Evolutionary conservation across 2,329 filamentous ascomycete genomes (phyloP).

Genomic region (Berkeleyomyces rouxiae): DNA sequence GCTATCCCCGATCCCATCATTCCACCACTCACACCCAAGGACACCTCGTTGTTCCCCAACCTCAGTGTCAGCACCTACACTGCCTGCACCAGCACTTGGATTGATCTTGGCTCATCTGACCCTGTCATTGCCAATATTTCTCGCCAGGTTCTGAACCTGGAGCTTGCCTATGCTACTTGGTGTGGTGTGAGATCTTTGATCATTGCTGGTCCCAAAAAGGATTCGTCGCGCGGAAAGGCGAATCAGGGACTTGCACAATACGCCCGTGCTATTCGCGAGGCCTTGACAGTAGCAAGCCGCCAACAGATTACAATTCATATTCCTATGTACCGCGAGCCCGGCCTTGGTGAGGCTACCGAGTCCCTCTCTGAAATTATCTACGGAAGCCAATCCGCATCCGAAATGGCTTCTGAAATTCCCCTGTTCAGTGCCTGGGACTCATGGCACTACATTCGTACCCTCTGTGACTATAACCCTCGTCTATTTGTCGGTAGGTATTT

Average conservation of each 20-base stretch:
- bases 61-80: slow-evolving; percentile 56
- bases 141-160: slow-evolving; percentile 74
- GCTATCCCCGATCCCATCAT: slow-evolving; percentile 40
- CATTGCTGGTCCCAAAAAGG: slow-evolving; percentile 57
- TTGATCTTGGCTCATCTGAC: slow-evolving; percentile 71
- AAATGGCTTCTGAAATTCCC: slow-evolving; percentile 39
- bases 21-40: slow-evolving; percentile 58
- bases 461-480: slow-evolving; percentile 70
- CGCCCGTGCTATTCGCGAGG: slow-evolving; percentile 69
- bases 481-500: slow-evolving; percentile 62
- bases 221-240: slow-evolving; percentile 35
- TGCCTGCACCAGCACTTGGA: slow-evolving; percentile 76
- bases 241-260: slow-evolving; percentile 51
- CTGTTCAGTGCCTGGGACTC: slow-evolving; percentile 77
- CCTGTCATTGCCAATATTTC: slow-evolving; percentile 74
- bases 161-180: slow-evolving; percentile 89
- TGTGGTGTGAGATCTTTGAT: slow-evolving; percentile 76
- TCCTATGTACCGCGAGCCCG: slow-evolving; percentile 64
- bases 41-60: slow-evolving; percentile 57
- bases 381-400: slow-evolving; percentile 18
- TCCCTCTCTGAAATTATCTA: slow-evolving; percentile 29
- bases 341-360: slow-evolving; percentile 34
- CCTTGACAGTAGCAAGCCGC: slow-evolving; percentile 55
- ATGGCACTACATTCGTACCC: slow-evolving; percentile 73
- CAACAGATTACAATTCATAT: slow-evolving; percentile 67